phyloP scores from a whole-genome alignment of 805 yeast species.

The Brettanomyces sp. region DNA sequence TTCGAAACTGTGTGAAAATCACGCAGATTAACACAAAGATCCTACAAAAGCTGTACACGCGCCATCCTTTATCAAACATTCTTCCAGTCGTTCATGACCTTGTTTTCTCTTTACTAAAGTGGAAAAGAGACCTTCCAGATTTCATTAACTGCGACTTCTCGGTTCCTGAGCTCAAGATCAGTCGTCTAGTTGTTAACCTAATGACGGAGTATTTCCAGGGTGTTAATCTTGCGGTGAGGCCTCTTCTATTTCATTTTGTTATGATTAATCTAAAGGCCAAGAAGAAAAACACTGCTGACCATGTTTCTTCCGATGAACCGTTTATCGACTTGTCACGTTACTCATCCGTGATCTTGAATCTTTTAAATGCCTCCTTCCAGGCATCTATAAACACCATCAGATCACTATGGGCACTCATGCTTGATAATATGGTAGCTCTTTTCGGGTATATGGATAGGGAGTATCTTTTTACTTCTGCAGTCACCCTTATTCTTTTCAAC shows the following conservation, averaged over 20 bases:
- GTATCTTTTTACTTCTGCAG: slow-evolving; percentile 67
- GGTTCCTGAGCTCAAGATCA: slow-evolving; percentile 42
- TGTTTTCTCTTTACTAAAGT: slow-evolving; percentile 54
- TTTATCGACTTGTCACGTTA: slow-evolving; percentile 54
- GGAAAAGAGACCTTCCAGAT: slow-evolving; percentile 60
- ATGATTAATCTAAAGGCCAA: slow-evolving; percentile 44
- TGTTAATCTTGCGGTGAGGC: slow-evolving; percentile 68
- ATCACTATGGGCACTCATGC: slow-evolving; percentile 64
- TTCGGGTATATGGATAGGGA: slow-evolving; percentile 87
- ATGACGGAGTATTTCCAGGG: slow-evolving; percentile 83
- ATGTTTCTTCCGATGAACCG: not conserved
- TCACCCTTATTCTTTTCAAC: slow-evolving; percentile 62
- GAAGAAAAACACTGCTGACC: slow-evolving; percentile 28
- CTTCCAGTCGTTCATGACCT: slow-evolving; percentile 64
- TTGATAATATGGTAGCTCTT: slow-evolving; percentile 73
- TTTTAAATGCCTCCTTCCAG: slow-evolving; percentile 69
- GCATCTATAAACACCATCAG: slow-evolving; percentile 71
- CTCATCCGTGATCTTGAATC: slow-evolving; percentile 57
- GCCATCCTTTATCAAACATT: slow-evolving; percentile 68
- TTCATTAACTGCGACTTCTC: slow-evolving; percentile 57
- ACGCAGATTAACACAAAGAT: slow-evolving; percentile 73
- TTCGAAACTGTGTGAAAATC: slow-evolving; percentile 67
- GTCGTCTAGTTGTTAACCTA: slow-evolving; percentile 61
- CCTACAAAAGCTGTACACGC: slow-evolving; percentile 58
- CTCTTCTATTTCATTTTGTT: slow-evolving; percentile 67